A percentile compares a stretch with the other conserved stretches of the same genome.
phyloP scores from a whole-genome alignment of 2,329 filamentous ascomycete species.

The Dactylella cylindrospora region DNA sequence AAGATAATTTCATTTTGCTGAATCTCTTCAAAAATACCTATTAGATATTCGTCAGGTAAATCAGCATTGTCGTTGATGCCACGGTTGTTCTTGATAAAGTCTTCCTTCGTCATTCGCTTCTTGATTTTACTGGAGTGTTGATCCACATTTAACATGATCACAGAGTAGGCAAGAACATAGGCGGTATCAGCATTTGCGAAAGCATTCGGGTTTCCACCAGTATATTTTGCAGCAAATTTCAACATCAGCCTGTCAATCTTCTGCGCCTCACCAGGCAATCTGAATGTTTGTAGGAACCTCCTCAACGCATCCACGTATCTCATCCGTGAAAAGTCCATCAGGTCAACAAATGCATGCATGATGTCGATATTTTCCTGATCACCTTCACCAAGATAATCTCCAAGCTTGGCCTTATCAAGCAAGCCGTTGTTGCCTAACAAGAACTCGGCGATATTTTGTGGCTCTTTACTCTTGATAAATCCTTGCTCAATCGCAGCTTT shows the following conservation, averaged over 20 bases:
- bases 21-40: slow-evolving; percentile 90
- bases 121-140: slow-evolving; percentile 84
- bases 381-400: slow-evolving; percentile 91
- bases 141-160: slow-evolving; percentile 95
- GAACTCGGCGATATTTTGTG: slow-evolving; percentile 82
- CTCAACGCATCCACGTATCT: slow-evolving; percentile 91
- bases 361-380: slow-evolving; percentile 91
- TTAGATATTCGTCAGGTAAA: slow-evolving; percentile 87
- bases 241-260: slow-evolving; percentile 99
- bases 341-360: slow-evolving; percentile 97
- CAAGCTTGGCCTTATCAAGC: slow-evolving; percentile 86
- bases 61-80: slow-evolving; percentile 97
- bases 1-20: slow-evolving; percentile 88
- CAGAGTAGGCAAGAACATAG: slow-evolving; percentile 92
- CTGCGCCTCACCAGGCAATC: slow-evolving; percentile 90
- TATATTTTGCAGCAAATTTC: slow-evolving; percentile 96
- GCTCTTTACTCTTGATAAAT: slow-evolving; percentile 77
- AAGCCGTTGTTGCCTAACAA: slow-evolving; percentile 72
- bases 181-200: slow-evolving; percentile 98
- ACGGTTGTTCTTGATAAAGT: slow-evolving; percentile 98
- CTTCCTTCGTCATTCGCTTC: slow-evolving; percentile 87
- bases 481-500: slow-evolving; percentile 80
- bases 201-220: slow-evolving; percentile 90
- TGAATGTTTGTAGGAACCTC: slow-evolving; percentile 90
- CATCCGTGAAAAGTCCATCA: slow-evolving; percentile 88